A percentile compares a stretch with the other conserved stretches of the same genome.
Conservation (phyloP, 768 basidiomycete genomes). For the Suillus subalutaceus region DNA sequence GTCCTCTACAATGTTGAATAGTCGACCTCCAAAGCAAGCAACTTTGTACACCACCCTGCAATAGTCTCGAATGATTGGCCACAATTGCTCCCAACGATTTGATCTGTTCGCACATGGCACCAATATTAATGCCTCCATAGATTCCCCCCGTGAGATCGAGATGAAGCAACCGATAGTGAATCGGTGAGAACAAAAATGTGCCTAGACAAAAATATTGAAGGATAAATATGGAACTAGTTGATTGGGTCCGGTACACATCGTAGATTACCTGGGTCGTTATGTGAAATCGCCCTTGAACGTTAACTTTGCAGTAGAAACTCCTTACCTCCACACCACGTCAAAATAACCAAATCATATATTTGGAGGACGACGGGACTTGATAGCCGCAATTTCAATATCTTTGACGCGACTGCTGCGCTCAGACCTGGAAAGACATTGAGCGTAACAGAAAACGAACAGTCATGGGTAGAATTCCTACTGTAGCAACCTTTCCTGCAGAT, state of each 20-base stretch:
- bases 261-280: not conserved
- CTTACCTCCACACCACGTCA: not conserved
- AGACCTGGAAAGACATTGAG: not conserved
- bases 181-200: conserved; percentile 3
- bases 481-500: conserved; percentile 10
- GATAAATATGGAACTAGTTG: not conserved
- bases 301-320: not conserved
- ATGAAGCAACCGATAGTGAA: not conserved
- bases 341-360: not conserved
- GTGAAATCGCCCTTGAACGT: conserved; percentile 4
- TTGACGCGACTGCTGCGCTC: conserved; percentile 8
- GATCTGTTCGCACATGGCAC: conserved; percentile 4
- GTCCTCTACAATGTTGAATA: not conserved
- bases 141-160: conserved; percentile 2
- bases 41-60: not conserved
- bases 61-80: not conserved
- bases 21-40: not conserved
- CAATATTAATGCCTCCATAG: conserved; percentile 1
- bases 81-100: not conserved
- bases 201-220: conserved; percentile 7
- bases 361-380: conserved; percentile 7
- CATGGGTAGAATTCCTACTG: conserved; percentile 1
- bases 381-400: conserved; percentile 14
- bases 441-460: not conserved
- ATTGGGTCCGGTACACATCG: not conserved